phyloP scores from a whole-genome alignment of 768 basidiomycete species.

The Russula emetica region DNA sequence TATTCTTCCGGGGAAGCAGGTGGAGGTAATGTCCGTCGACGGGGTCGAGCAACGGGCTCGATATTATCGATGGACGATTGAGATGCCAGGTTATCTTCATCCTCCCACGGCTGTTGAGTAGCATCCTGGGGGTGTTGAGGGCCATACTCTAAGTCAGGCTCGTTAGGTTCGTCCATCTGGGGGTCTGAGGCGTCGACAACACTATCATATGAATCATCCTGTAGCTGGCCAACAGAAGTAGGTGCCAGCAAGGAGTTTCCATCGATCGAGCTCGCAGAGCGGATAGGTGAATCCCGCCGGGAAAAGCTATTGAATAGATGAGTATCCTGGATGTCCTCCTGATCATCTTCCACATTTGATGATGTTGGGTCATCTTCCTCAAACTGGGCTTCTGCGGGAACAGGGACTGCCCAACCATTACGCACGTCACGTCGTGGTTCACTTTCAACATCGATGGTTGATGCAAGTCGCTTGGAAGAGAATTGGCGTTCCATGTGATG shows the following conservation, averaged over 20 bases:
- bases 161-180: background rate
- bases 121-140: background rate
- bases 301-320: background rate
- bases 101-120: background rate
- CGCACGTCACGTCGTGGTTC: conserved; percentile 13
- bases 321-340: background rate
- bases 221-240: background rate
- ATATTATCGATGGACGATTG: conserved; percentile 11
- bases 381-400: conserved; percentile 4
- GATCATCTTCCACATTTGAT: background rate
- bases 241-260: background rate
- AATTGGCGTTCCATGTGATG: conserved; percentile 1
- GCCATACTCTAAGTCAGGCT: background rate
- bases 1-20: conserved; percentile 39
- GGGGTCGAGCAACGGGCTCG: conserved; percentile 12
- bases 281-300: background rate
- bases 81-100: background rate
- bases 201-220: conserved; percentile 3
- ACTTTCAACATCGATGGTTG: conserved; percentile 12
- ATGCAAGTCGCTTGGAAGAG: background rate
- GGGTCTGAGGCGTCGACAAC: background rate
- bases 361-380: background rate
- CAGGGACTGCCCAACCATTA: conserved; percentile 4
- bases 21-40: conserved; percentile 24
- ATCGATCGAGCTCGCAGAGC: background rate